Evolutionary conservation across 371 early-diverging fungal species (phyloP).

Genomic region (Umbelopsis sp.): DNA sequence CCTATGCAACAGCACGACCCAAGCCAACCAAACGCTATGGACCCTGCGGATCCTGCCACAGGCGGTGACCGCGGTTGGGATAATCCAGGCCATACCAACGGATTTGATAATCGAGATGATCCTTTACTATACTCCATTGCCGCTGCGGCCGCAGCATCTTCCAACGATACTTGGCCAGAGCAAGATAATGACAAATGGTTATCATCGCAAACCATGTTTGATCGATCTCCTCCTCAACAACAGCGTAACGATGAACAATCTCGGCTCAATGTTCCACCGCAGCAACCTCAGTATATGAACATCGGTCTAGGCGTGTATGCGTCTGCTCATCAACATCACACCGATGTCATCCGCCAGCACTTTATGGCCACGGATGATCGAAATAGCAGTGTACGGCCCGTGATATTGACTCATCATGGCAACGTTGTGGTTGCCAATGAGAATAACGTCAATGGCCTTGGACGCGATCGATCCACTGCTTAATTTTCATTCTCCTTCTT

Average conservation of each 20-base stretch:
- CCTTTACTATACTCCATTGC: slow-evolving; percentile 29
- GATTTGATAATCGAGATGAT: slow-evolving; percentile 18
- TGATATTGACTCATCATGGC: slow-evolving; percentile 31
- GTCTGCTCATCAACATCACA: slow-evolving; percentile 57
- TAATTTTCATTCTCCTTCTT: neutral
- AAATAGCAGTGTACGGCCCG: slow-evolving; percentile 14
- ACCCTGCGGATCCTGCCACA: slow-evolving; percentile 15
- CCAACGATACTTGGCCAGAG: slow-evolving; percentile 23
- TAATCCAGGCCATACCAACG: neutral
- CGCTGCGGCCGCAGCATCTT: neutral
- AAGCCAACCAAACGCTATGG: slow-evolving; percentile 7
- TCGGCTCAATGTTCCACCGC: slow-evolving; percentile 6
- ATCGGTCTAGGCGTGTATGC: slow-evolving; percentile 55
- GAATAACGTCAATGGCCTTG: neutral
- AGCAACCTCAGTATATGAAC: slow-evolving; percentile 41
- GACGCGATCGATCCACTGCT: slow-evolving; percentile 4
- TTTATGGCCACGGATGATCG: slow-evolving; percentile 19
- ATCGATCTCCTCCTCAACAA: neutral
- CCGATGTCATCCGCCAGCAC: slow-evolving; percentile 54
- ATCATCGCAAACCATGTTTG: slow-evolving; percentile 17
- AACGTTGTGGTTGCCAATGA: slow-evolving; percentile 25
- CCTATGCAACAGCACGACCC: neutral
- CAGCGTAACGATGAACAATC: neutral
- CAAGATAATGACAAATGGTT: slow-evolving; percentile 23
- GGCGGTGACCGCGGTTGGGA: neutral